phyloP scores from a whole-genome alignment of 371 early-diverging fungal genomes.

The Quaeritorhiza haematococci region DNA sequence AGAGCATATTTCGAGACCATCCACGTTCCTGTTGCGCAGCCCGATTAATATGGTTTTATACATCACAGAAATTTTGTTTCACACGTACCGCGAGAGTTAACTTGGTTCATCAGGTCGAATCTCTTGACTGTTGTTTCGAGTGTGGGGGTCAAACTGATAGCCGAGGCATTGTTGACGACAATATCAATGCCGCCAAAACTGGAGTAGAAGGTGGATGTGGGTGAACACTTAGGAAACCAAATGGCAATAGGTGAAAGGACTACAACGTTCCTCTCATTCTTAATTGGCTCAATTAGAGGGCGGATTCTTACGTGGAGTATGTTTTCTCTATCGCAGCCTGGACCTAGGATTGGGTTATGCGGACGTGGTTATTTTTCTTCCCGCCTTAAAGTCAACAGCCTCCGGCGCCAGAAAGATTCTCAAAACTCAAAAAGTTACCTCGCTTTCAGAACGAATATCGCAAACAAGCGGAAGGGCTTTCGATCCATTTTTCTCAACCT shows the following conservation, averaged over 20 bases:
- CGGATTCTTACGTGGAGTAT: slow-evolving; percentile 45
- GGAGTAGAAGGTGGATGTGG: too few relatives aligned
- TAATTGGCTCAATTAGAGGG: too few relatives aligned
- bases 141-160: slow-evolving; percentile 66
- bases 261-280: neutral
- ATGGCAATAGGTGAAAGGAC: neutral
- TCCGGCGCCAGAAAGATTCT: too few relatives aligned
- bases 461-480: slow-evolving; percentile 69
- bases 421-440: slow-evolving; percentile 21
- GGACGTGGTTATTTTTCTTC: neutral
- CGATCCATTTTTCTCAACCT: slow-evolving; percentile 68
- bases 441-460: slow-evolving; percentile 74
- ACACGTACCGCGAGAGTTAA: slow-evolving; percentile 76
- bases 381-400: neutral
- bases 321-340: slow-evolving; percentile 59
- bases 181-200: slow-evolving; percentile 72
- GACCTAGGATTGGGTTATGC: slow-evolving; percentile 19
- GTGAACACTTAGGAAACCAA: too few relatives aligned
- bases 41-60: too few relatives aligned
- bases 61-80: too few relatives aligned
- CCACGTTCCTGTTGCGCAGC: slow-evolving; percentile 64
- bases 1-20: slow-evolving; percentile 66
- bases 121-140: slow-evolving; percentile 56
- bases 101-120: slow-evolving; percentile 69
- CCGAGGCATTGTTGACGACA: slow-evolving; percentile 71